phyloP scores from a whole-genome alignment of 2,329 filamentous ascomycete genomes.

The Orbilia ellipsospora region DNA sequence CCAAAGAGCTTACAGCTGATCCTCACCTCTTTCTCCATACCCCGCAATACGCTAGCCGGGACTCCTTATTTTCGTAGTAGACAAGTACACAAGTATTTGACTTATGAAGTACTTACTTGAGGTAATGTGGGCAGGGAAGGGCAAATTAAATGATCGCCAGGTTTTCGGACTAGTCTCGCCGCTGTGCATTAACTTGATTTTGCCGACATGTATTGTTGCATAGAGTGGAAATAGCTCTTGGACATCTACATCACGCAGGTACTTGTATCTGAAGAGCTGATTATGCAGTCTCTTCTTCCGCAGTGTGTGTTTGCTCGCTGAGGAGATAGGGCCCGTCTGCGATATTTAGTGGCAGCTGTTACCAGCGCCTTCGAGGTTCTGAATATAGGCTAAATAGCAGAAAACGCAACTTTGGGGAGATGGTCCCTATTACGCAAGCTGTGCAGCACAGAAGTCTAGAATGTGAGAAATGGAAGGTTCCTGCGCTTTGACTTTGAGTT shows the following conservation, averaged over 20 bases:
- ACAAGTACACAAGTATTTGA: too few species aligned
- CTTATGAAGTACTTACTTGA: neutral
- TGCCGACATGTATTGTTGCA: conserved; percentile 33
- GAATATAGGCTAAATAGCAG: conserved; percentile 50
- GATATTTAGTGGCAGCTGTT: neutral
- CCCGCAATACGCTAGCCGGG: conserved; percentile 51
- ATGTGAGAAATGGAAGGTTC: conserved; percentile 28
- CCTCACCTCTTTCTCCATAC: conserved; percentile 22
- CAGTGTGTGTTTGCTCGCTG: neutral
- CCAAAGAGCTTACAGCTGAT: conserved; percentile 7
- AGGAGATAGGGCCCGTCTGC: neutral
- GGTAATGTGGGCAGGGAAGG: conserved; percentile 29
- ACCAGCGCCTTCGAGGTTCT: neutral
- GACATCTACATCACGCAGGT: conserved; percentile 45
- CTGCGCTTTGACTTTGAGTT: conserved; percentile 46
- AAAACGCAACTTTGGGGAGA: conserved; percentile 40
- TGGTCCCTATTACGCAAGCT: conserved; percentile 47
- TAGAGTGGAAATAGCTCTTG: conserved; percentile 32
- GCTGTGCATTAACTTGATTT: conserved; percentile 6
- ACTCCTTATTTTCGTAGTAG: neutral
- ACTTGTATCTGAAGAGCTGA: conserved; percentile 14
- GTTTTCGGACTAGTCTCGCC: conserved; percentile 22
- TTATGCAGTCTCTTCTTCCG: neutral
- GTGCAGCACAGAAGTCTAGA: conserved; percentile 28
- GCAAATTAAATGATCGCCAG: conserved; percentile 8